Evolutionary conservation across 495 filamentous ascomycete species (phyloP), one percentile per base, ranked within the genome.

Genomic region (Filosporella fistucella): DNA sequence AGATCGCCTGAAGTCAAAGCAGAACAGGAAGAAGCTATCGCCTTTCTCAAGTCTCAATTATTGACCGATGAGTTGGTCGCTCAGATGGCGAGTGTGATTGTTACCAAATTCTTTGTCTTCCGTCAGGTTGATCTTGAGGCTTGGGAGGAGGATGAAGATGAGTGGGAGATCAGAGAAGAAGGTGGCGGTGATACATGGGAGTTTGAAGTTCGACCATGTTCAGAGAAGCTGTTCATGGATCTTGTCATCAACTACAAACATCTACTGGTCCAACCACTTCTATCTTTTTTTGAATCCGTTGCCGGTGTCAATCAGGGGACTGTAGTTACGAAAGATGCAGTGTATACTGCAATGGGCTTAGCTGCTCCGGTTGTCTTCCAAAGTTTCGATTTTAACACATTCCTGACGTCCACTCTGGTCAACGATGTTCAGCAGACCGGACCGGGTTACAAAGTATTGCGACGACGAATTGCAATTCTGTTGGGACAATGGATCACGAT

Each of bases 141-240:
- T 51, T 97, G 93, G 93, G 84, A 88, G 63, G 85, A 89, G 54
- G 88, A 61, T 34, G 89, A 91, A 0, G 87, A 96, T 57, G 86
- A 91, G 39, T 98, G 91, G 93, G 89, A 95, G 57, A 78, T 80
- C 49, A 77, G 77, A 57, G 88, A 95, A 67, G 85, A 93, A 45
- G 84, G 79, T 33, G 76, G 82, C 41, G 79, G 86, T 16, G 84
- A 89, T 48, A 83, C 83, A 6, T 94, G 82, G 77, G 88, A 96
- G 55, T 94, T 89, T 67, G 80, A 89, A 21, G 80, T 97, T 33
- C 81, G 89, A 7, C 85, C 89, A 0, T 98, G 93, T 59, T 84
- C 90, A 0, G 91, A 97, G 65, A 94, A 90, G 63, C 73, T 98
- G 13, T 95, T 96, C 62, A 73, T 97, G 56, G 93, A 96, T 54